Base-by-base conservation (phyloP, 169 alveolate genomes). In the Plasmodium fragile region DNA sequence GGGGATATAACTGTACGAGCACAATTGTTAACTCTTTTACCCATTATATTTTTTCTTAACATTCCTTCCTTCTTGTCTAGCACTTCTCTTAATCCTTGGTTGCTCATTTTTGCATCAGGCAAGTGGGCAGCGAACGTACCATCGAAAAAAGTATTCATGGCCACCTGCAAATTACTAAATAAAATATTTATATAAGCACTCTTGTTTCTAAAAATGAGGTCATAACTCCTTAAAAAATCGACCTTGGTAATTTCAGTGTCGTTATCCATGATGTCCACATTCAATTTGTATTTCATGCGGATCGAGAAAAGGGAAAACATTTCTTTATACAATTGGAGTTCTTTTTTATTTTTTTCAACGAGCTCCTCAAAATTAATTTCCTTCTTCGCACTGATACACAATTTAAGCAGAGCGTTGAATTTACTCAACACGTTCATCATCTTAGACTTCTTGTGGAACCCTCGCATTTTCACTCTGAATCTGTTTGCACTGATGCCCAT, bases 1-100 rank as follows among this genome's bases (percentile, higher is more conserved):
- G 99, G 99, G 11, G 99, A 98, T 49, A 99, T 98, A 43, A 99
- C 99, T 8, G 99, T 97, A 43, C 99, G 98, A 13, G 99, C 99
- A 0, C 99, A 99, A 94, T 98, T 98, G 94, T 99, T 99, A 11
- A 99, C 99, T 91, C 99, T 96, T 95, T 99, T 99, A 1, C 99
- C 99, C 99, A 99, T 98, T 99, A 99, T 98, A 92, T 98, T 98
- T 98, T 98, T 98, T 95, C 99, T 97, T 83, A 99, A 96, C 16
- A 99, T 95, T 1, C 99, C 99, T 93, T 98, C 99, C 92, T 99
- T 99, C 93, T 97, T 96, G 95, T 99, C 99, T 75, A 99, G 93
- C 70, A 98, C 95, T 94, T 99, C 99, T 52, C 99, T 96, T 16
- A 99, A 94, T 52, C 99, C 99, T 18, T 98, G 98, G 43, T 95